Conservation (phyloP, 805 yeast genomes). For the Candida parachauliodes region DNA sequence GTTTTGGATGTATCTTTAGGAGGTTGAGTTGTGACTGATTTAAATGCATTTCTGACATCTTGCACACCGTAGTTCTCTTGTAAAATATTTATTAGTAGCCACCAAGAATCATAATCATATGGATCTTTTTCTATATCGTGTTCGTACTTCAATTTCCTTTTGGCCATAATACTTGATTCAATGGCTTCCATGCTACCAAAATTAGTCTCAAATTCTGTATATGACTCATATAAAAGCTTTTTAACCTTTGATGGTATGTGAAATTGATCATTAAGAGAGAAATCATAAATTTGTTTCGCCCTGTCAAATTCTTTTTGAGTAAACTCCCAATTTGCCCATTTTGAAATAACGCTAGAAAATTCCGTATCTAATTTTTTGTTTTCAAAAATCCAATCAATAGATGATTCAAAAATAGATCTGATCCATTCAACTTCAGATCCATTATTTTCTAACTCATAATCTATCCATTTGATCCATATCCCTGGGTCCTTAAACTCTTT, state of each 20-base stretch:
- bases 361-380: constrained; percentile 16
- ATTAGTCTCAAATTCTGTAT: constrained; percentile 61
- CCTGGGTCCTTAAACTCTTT: constrained; percentile 25
- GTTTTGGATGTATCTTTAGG: constrained; percentile 34
- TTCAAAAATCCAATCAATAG: constrained; percentile 47
- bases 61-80: background rate
- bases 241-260: constrained; percentile 26
- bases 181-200: constrained; percentile 55
- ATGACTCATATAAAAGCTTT: constrained; percentile 33
- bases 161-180: constrained; percentile 48
- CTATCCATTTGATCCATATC: constrained; percentile 75
- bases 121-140: constrained; percentile 44
- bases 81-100: constrained; percentile 58
- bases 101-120: constrained; percentile 75
- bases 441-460: constrained; percentile 50
- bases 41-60: constrained; percentile 26
- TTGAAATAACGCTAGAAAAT: constrained; percentile 36
- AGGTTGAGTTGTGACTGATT: constrained; percentile 36
- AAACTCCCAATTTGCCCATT: constrained; percentile 74
- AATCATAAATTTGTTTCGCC: constrained; percentile 53
- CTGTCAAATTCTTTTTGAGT: constrained; percentile 58
- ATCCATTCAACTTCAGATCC: constrained; percentile 41
- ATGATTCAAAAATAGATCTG: constrained; percentile 63
- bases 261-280: constrained; percentile 38
- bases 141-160: constrained; percentile 57